Conservation (phyloP, 306 rosid genomes). For the Leucaena leucocephala region DNA sequence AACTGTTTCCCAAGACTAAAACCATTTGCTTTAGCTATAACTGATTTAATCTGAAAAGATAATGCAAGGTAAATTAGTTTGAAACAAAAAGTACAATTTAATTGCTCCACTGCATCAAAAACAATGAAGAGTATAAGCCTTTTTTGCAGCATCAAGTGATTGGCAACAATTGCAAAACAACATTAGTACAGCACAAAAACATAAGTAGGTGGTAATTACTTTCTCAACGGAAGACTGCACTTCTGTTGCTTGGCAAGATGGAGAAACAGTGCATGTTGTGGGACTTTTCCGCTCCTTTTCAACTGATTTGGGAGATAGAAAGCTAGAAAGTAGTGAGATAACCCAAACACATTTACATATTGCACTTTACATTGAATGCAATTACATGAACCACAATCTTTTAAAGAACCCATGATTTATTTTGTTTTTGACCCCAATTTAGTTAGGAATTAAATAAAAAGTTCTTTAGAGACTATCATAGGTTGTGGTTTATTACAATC, state of each 20-base stretch:
- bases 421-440: too few species aligned
- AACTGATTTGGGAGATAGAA: constrained; percentile 45
- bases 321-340: constrained; percentile 25
- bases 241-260: constrained; percentile 23
- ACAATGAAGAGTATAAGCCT: neutral
- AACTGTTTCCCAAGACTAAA: constrained; percentile 48
- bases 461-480: too few species aligned
- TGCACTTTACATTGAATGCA: too few species aligned
- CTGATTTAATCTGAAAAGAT: constrained; percentile 55
- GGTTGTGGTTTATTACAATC: too few species aligned
- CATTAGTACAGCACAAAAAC: neutral
- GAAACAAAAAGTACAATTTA: neutral
- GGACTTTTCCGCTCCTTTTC: constrained; percentile 43
- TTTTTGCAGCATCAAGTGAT: neutral
- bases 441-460: too few species aligned
- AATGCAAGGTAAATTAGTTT: constrained; percentile 34
- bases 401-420: too few species aligned
- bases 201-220: constrained; percentile 42
- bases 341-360: neutral
- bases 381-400: too few species aligned
- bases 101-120: constrained; percentile 2
- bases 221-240: constrained; percentile 51
- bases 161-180: neutral
- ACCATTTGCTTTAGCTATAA: constrained; percentile 44
- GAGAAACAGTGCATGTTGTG: neutral